phyloP scores from a whole-genome alignment of 306 rosid genomes.

The Begonia masoniana region DNA sequence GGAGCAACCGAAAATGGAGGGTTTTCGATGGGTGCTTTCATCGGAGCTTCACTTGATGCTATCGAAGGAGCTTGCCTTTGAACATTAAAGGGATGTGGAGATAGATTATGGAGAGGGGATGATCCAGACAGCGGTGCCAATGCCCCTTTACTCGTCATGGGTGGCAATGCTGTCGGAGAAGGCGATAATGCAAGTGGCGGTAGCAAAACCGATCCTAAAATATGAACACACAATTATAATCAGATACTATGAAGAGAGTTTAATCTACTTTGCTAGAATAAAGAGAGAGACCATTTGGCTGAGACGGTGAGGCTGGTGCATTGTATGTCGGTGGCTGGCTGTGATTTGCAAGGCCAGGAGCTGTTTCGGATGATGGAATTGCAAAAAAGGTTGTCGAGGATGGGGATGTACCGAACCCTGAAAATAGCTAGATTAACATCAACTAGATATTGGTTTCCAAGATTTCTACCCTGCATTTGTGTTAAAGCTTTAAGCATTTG shows the following conservation, averaged over 20 bases:
- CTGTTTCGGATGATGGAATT: conserved; percentile 29
- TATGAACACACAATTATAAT: conserved; percentile 16
- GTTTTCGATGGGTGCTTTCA: conserved; percentile 9
- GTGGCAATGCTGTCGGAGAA: conserved; percentile 18
- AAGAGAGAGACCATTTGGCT: conserved; percentile 36
- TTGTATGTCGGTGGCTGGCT: conserved; percentile 25
- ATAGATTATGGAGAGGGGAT: conserved; percentile 19
- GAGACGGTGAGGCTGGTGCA: conserved; percentile 33
- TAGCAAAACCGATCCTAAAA: conserved; percentile 37
- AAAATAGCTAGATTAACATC: too few species aligned
- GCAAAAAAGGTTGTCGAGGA: conserved; percentile 30
- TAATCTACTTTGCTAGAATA: conserved; percentile 1
- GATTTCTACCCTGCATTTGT: too few species aligned
- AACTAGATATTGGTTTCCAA: too few species aligned
- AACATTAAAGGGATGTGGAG: conserved; percentile 28
- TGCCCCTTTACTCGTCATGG: conserved; percentile 17
- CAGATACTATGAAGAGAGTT: conserved; percentile 1
- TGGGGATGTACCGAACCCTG: conserved; percentile 28
- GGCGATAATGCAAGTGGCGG: conserved; percentile 33
- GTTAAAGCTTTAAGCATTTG: too few species aligned
- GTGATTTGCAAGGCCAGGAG: conserved; percentile 20
- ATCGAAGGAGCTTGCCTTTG: conserved; percentile 16
- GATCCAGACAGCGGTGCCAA: conserved; percentile 24
- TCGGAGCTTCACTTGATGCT: conserved; percentile 14
- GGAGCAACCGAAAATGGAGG: conserved; percentile 27